These are phyloP conservation scores for Sungouiozyma ichnusensis DNA, from an alignment of 805 yeast species.

Conservation along the genomic window DNA sequence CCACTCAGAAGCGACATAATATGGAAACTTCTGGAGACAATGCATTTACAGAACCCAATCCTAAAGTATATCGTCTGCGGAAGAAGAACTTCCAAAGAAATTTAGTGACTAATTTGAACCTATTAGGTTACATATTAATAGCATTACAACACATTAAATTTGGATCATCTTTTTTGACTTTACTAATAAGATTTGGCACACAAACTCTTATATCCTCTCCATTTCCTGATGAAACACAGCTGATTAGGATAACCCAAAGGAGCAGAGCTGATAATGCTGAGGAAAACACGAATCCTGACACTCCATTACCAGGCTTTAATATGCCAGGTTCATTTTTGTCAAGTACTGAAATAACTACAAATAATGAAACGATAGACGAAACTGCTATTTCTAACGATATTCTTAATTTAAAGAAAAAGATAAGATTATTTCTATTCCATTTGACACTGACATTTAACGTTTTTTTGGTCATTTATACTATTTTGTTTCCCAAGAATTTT, in stretches of 20 bases:
- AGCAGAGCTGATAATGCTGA: conserved; percentile 4
- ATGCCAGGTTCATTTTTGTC: conserved; percentile 19
- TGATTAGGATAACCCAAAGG: conserved; percentile 14
- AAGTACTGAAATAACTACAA: not conserved
- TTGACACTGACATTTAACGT: conserved; percentile 18
- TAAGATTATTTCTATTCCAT: conserved; percentile 18
- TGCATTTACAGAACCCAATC: conserved; percentile 1
- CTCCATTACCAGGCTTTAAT: conserved; percentile 10
- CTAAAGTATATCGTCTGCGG: conserved; percentile 15
- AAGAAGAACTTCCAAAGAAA: conserved; percentile 18
- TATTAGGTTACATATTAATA: conserved; percentile 18
- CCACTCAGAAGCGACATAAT: not conserved
- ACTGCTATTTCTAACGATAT: conserved; percentile 3
- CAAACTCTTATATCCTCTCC: conserved; percentile 34
- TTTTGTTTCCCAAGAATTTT: conserved; percentile 29
- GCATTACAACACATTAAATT: conserved; percentile 20
- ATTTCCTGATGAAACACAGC: conserved; percentile 29
- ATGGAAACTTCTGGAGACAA: not conserved
- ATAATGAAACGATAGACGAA: conserved; percentile 5
- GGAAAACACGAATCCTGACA: conserved; percentile 6
- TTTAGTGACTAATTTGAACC: conserved; percentile 11
- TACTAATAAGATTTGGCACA: conserved; percentile 27
- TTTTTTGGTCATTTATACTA: conserved; percentile 10
- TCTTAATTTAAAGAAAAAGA: conserved; percentile 11
- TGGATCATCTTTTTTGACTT: conserved; percentile 17